Evolutionary conservation across 225 moss, liverwort and hornwort genomes (phyloP), one percentile per base, ranked within the genome.

Genomic region (Polytrichum formosum): DNA sequence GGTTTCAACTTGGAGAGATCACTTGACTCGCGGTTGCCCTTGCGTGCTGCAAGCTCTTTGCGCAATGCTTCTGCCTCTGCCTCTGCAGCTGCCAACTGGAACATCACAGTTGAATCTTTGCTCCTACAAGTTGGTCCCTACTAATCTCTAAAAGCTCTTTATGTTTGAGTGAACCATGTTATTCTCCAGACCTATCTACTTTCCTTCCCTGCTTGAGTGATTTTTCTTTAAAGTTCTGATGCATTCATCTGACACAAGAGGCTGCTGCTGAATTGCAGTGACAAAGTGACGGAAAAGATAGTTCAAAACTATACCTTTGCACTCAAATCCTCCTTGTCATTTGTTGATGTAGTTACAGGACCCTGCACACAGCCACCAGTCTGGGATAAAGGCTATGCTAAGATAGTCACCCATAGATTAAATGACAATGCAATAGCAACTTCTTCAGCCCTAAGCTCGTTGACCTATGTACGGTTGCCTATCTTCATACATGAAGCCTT

Each of bases 71-170:
- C 90, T 72, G 94, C 92, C 78, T 94, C 98, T 18, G 94, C 98
- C 90, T 98, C 97, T 83, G 94, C 97, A 87, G 92, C 97, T 92
- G 97, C 97, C 89, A 98, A 91, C 94, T 98, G 94, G 88, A 84
- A 83, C 79, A 90, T 81, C 90, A 89, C 77, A 74, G 77, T 85
- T 92, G 81, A 92, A 78, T 83, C 75, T 79, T 73, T 77, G 67
- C 61, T 25, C 25, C 31, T 61, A 59, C 67, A 62, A 53, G 31
- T 26, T 46, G 25, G 28, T 35, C 37, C 7, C 3, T 1, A 46
- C 13, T 13, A 46, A 27, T 55, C 18, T 54, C 63, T 28, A 27
- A 16, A 60, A 61, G 2, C 60, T 7, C 31, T 61, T 28, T 62
- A 62, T 26, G 9, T 55, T 26, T 5, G 19, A 62, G 7, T 72